Conservation (phyloP, 805 yeast genomes). For the Yamadazyma ubonensis region DNA sequence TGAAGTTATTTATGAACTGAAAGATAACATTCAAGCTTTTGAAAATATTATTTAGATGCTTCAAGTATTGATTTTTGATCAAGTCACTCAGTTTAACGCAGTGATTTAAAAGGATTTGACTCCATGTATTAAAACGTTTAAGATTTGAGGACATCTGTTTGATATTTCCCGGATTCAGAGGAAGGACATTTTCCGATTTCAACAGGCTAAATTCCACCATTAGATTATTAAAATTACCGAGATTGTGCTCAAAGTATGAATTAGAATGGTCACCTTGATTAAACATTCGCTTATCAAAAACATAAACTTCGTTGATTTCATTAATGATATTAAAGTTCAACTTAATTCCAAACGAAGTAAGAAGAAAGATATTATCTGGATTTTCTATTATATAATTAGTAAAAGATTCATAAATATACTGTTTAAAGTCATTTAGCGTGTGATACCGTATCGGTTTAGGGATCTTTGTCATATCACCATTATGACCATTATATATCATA, state of each 20-base stretch:
- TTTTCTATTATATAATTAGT: conserved; percentile 20
- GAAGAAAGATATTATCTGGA: conserved; percentile 43
- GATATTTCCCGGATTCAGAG: conserved; percentile 5
- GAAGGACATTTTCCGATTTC: background rate
- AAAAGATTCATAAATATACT: conserved; percentile 28
- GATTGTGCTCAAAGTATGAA: conserved; percentile 14
- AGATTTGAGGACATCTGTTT: conserved; percentile 32
- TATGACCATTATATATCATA: conserved; percentile 38
- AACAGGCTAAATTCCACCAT: conserved; percentile 11
- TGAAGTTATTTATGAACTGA: conserved; percentile 50
- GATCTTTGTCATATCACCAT: conserved; percentile 30
- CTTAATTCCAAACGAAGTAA: conserved; percentile 66
- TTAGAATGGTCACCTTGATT: conserved; percentile 17
- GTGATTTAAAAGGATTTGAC: conserved; percentile 40
- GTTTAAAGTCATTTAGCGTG: conserved; percentile 31
- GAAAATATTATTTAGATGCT: conserved; percentile 42
- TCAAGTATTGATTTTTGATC: conserved; percentile 23
- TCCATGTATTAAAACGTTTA: conserved; percentile 53
- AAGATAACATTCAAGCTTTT: conserved; percentile 47
- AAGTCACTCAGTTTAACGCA: conserved; percentile 31
- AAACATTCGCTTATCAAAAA: conserved; percentile 62
- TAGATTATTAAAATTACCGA: conserved; percentile 11
- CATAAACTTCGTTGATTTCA: conserved; percentile 56
- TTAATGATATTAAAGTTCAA: conserved; percentile 52
- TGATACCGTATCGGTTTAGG: conserved; percentile 44